Conservation (phyloP, 2,329 filamentous ascomycete species). For the Trichoderma brevicompactum region DNA sequence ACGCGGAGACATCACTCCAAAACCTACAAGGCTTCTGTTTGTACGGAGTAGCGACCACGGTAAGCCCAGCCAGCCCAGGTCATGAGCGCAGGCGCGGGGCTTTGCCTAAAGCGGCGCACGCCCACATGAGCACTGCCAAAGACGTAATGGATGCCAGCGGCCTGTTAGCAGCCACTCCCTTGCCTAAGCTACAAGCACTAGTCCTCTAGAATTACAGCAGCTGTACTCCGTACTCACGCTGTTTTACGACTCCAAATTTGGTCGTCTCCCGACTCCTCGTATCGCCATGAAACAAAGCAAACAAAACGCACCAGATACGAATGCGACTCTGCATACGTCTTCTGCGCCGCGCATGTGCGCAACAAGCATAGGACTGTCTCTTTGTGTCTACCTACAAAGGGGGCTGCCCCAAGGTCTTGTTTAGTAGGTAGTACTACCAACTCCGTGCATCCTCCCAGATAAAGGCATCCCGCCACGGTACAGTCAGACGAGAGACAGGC, state of each 20-base stretch:
- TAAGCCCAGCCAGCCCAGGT: constrained; percentile 23
- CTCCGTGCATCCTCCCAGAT: background rate
- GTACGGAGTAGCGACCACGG: background rate
- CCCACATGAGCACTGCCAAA: constrained; percentile 16
- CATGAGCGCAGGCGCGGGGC: constrained; percentile 29
- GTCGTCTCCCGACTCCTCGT: background rate
- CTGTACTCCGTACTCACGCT: too few species aligned
- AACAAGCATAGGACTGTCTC: background rate
- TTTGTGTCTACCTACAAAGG: background rate
- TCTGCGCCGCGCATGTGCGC: background rate
- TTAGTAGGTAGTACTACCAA: too few species aligned
- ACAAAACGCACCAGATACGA: background rate
- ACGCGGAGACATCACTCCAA: constrained; percentile 9
- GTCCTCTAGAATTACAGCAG: too few species aligned
- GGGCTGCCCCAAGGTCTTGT: too few species aligned
- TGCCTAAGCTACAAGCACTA: background rate
- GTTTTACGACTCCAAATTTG: background rate
- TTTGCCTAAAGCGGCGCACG: constrained; percentile 26
- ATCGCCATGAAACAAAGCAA: background rate
- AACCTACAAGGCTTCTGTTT: background rate
- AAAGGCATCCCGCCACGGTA: background rate
- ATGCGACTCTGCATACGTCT: background rate
- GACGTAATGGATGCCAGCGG: constrained; percentile 17
- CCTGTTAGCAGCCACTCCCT: background rate
- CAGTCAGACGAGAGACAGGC: constrained; percentile 15